Conservation (phyloP, 441 rosid species). For the Adansonia rubrostipa region DNA sequence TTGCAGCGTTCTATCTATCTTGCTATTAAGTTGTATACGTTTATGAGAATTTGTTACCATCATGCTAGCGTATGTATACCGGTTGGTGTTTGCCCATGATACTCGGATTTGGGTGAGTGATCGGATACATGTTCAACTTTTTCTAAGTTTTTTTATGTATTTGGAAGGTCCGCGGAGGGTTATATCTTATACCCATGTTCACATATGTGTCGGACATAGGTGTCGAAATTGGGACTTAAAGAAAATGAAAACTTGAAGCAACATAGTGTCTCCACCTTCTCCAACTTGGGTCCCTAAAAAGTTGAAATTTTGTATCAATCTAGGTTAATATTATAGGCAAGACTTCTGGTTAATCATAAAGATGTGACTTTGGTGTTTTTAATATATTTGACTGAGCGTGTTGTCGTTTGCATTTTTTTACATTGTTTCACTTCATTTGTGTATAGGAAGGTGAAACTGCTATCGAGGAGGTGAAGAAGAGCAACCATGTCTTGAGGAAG, state of each 20-base stretch:
- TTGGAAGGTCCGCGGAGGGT: too few relatives aligned
- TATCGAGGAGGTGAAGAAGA: constrained; percentile 49
- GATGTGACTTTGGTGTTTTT: not conserved
- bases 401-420: not conserved
- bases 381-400: not conserved
- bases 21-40: not conserved
- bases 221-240: too few relatives aligned
- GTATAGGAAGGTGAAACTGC: constrained; percentile 45
- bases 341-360: not conserved
- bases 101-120: too few relatives aligned
- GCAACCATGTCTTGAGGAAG: constrained; percentile 44
- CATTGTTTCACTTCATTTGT: not conserved
- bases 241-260: too few relatives aligned
- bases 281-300: not conserved
- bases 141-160: too few relatives aligned
- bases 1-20: not conserved
- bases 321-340: not conserved
- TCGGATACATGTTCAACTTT: too few relatives aligned
- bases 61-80: not conserved
- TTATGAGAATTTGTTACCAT: too few relatives aligned
- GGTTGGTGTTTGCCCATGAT: not conserved
- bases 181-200: too few relatives aligned
- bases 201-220: too few relatives aligned
- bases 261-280: not conserved
- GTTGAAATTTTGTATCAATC: not conserved